Conservation (phyloP, 2,329 filamentous ascomycete genomes). For the Bipolaris victoriae region DNA sequence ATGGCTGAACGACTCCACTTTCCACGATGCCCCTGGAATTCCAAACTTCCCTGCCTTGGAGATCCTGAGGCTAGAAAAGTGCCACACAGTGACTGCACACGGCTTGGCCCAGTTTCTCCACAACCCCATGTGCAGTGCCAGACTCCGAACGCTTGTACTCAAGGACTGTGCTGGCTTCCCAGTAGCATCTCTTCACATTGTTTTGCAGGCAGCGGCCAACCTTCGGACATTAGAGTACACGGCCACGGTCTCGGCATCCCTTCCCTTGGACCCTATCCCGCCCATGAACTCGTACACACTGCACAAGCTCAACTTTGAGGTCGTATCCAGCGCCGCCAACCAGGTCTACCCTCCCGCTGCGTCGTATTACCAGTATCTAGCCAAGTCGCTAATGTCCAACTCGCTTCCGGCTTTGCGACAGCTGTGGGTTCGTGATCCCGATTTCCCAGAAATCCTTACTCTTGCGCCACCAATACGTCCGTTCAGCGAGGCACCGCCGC, state of each 20-base stretch:
- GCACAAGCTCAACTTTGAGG: conserved; percentile 79
- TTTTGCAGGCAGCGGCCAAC: conserved; percentile 64
- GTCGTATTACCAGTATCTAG: conserved; percentile 84
- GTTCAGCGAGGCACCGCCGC: conserved; percentile 53
- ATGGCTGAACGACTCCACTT: conserved; percentile 77
- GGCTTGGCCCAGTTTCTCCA: conserved; percentile 74
- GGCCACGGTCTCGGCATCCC: conserved; percentile 62
- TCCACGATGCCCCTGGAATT: conserved; percentile 68
- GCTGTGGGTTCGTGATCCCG: conserved; percentile 84
- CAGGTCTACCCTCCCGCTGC: conserved; percentile 60
- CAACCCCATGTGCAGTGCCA: conserved; percentile 59
- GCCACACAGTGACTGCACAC: conserved; percentile 71
- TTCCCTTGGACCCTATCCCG: conserved; percentile 64
- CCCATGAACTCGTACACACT: conserved; percentile 73
- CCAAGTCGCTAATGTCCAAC: conserved; percentile 78
- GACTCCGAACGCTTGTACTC: conserved; percentile 72
- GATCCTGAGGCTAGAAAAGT: conserved; percentile 74
- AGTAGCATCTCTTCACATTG: conserved; percentile 64
- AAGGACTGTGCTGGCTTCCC: conserved; percentile 71
- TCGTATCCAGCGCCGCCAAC: conserved; percentile 67
- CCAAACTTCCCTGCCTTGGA: conserved; percentile 77
- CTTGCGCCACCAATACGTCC: conserved; percentile 68
- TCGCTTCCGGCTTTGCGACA: conserved; percentile 74
- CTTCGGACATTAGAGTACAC: conserved; percentile 66
- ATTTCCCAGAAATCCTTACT: conserved; percentile 80